These are phyloP conservation scores for Poterioochromonas sp. DNA, from an alignment of 352 stramenopile genomes.

Conservation along the genomic window DNA sequence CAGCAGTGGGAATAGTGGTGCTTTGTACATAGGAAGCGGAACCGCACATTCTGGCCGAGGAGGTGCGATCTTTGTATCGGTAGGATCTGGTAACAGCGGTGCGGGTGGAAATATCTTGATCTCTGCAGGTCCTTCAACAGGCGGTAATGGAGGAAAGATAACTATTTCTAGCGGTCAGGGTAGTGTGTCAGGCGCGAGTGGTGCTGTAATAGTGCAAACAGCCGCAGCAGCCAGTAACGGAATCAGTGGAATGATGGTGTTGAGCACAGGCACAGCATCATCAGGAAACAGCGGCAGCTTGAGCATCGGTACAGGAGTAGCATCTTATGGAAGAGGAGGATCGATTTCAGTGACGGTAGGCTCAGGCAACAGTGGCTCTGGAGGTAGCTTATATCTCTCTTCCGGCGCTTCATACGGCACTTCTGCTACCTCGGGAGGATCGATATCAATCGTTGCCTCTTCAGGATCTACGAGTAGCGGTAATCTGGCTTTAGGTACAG, in stretches of 20 bases:
- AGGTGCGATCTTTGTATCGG: not conserved
- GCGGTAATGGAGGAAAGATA: constrained; percentile 73
- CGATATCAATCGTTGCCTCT: not conserved
- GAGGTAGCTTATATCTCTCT: not conserved
- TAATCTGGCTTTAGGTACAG: not conserved
- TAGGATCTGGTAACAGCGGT: not conserved
- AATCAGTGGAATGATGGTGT: constrained; percentile 26
- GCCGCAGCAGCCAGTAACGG: constrained; percentile 34
- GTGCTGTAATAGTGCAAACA: constrained; percentile 31
- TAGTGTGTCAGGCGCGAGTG: not conserved
- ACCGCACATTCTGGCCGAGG: not conserved
- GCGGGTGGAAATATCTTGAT: constrained; percentile 2
- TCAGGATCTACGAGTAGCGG: not conserved
- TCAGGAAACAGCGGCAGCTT: not conserved
- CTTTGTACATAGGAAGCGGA: not conserved
- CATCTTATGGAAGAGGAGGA: not conserved
- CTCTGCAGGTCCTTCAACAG: not conserved
- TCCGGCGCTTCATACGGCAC: not conserved
- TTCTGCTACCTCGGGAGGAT: not conserved
- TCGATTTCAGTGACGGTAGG: not conserved
- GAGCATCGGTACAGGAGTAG: not conserved
- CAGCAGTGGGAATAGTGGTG: not conserved
- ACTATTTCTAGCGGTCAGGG: constrained; percentile 57
- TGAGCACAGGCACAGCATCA: constrained; percentile 22
- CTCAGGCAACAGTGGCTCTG: not conserved